Evolutionary conservation across 2,329 filamentous ascomycete genomes (phyloP).

Genomic region (Hypoxylon sp.): DNA sequence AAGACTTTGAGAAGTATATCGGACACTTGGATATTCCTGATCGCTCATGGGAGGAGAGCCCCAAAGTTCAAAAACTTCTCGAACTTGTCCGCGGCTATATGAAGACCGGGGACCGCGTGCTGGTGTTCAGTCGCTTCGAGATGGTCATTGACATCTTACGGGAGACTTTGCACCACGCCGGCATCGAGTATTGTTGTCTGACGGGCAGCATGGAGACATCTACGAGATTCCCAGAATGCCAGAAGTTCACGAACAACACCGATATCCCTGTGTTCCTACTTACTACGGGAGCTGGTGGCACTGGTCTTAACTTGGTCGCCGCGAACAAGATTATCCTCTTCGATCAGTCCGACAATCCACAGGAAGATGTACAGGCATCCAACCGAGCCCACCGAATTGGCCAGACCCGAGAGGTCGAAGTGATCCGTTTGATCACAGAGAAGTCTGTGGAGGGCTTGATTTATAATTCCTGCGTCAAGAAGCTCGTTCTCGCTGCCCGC

Average conservation of each 20-base stretch:
- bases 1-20: constrained; percentile 69
- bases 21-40: constrained; percentile 67
- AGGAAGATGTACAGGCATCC: constrained; percentile 98
- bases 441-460: constrained; percentile 95
- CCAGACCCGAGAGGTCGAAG: constrained; percentile 90
- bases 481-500: constrained; percentile 82
- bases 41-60: constrained; percentile 72
- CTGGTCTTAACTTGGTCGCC: constrained; percentile 93
- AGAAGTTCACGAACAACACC: constrained; percentile 83
- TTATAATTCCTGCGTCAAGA: constrained; percentile 90
- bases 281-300: constrained; percentile 94
- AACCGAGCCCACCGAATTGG: constrained; percentile 96
- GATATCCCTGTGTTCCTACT: constrained; percentile 92
- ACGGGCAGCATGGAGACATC: constrained; percentile 87
- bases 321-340: constrained; percentile 99
- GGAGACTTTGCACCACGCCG: constrained; percentile 80
- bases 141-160: constrained; percentile 92
- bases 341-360: constrained; percentile 96
- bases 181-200: constrained; percentile 85
- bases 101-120: constrained; percentile 84
- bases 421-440: constrained; percentile 84
- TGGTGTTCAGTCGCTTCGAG: constrained; percentile 95
- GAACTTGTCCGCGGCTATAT: constrained; percentile 81
- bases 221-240: constrained; percentile 87
- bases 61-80: constrained; percentile 87